Evolutionary conservation across 192 early-diverging fungal species (phyloP).

Genomic region (Paraglomus brasilianum): DNA sequence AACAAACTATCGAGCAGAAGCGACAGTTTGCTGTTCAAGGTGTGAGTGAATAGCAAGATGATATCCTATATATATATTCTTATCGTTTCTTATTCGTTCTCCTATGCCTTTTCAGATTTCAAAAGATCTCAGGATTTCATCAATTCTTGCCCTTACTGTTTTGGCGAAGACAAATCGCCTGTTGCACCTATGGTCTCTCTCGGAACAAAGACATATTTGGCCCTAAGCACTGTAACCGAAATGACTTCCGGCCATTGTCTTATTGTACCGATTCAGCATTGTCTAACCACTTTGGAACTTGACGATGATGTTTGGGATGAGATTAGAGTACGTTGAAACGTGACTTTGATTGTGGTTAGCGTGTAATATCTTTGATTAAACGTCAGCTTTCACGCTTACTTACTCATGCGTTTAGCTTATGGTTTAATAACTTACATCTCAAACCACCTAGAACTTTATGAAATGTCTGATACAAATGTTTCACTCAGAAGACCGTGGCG

Average conservation of each 20-base stretch:
- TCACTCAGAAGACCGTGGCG: constrained; percentile 60
- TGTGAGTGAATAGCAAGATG: constrained; percentile 19
- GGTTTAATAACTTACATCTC: not conserved
- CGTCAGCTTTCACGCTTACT: not conserved
- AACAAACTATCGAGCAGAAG: constrained; percentile 64
- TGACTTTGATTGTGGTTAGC: not conserved
- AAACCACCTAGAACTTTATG: constrained; percentile 74
- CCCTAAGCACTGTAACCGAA: constrained; percentile 68
- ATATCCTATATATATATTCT: not conserved
- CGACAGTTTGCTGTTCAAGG: constrained; percentile 61
- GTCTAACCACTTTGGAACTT: constrained; percentile 75
- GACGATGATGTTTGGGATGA: constrained; percentile 95
- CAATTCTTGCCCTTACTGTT: constrained; percentile 77
- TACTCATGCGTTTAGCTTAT: no score
- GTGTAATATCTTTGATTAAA: constrained; percentile 1
- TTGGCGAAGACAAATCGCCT: constrained; percentile 66
- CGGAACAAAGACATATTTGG: constrained; percentile 76
- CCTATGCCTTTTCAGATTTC: constrained; percentile 52
- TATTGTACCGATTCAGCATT: constrained; percentile 90
- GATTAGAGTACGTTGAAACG: constrained; percentile 61
- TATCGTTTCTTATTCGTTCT: constrained; percentile 2
- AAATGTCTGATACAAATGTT: constrained; percentile 93
- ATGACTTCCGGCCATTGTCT: constrained; percentile 85
- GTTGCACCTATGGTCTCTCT: constrained; percentile 70
- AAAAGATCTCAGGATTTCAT: constrained; percentile 61